These are phyloP conservation scores for Diaporthe batatas DNA, from an alignment of 2,329 filamentous ascomycete species.

Conservation along the genomic window DNA sequence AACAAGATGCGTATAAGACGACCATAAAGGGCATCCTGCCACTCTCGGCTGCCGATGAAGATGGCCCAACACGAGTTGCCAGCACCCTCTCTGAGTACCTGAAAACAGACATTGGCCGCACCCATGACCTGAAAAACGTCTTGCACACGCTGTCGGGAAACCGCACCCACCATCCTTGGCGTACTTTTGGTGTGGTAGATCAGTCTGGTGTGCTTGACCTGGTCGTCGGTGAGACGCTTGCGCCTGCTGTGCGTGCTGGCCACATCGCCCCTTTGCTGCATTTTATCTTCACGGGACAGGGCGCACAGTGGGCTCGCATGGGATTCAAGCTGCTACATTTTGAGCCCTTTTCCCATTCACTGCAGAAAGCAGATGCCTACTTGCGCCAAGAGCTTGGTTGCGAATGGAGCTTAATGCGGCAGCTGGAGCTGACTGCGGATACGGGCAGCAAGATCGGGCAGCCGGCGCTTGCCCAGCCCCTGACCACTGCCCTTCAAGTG, in stretches of 20 bases:
- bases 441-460: constrained; percentile 2
- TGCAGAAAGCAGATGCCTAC: neutral
- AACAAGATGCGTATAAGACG: neutral
- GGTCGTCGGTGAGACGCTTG: neutral
- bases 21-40: neutral
- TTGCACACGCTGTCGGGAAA: constrained; percentile 3
- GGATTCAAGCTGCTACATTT: neutral
- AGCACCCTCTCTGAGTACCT: neutral
- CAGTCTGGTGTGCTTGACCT: neutral
- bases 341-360: constrained; percentile 40
- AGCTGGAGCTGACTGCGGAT: neutral
- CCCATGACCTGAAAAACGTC: neutral
- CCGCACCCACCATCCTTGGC: constrained; percentile 17
- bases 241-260: neutral
- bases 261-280: neutral
- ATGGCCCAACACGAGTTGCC: constrained; percentile 9
- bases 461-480: constrained; percentile 53
- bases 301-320: neutral
- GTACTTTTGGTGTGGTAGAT: constrained; percentile 4
- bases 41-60: constrained; percentile 17
- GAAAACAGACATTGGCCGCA: neutral
- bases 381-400: constrained; percentile 5
- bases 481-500: constrained; percentile 63
- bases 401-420: constrained; percentile 1
- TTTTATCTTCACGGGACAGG: constrained; percentile 1